Conservation (phyloP, 176 grass and related monocot genomes). For the Musa schizocarpa region DNA sequence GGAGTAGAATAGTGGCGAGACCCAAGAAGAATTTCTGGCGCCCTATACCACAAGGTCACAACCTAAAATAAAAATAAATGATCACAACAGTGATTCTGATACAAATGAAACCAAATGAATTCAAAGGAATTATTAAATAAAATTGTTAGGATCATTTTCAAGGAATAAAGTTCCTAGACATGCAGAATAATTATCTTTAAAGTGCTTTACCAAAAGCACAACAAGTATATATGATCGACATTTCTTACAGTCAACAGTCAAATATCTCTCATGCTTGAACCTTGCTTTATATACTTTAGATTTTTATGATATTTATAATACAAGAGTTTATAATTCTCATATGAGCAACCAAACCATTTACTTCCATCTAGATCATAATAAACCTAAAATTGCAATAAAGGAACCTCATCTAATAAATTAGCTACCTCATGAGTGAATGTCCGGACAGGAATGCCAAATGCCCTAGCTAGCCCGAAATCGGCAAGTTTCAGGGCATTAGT, state of each 20-base stretch:
- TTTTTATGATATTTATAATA: neutral
- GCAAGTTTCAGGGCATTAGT: constrained; percentile 3
- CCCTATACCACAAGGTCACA: constrained; percentile 15
- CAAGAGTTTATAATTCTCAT: neutral
- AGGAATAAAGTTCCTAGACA: neutral
- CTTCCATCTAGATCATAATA: too few relatives aligned
- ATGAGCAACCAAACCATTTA: too few relatives aligned
- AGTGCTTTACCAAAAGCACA: neutral
- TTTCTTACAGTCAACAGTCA: neutral
- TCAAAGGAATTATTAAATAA: neutral
- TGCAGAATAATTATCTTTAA: neutral
- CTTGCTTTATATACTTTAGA: neutral
- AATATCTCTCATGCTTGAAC: neutral
- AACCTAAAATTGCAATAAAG: neutral
- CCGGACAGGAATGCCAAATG: constrained; percentile 1
- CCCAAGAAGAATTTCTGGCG: constrained; percentile 11
- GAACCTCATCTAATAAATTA: neutral
- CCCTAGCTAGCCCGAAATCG: constrained; percentile 1
- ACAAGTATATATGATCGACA: neutral
- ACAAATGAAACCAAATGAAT: neutral
- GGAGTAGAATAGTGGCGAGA: constrained; percentile 3
- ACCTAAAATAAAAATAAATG: neutral
- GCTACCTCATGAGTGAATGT: constrained; percentile 13
- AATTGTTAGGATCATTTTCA: neutral
- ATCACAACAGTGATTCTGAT: neutral